These are phyloP conservation scores for Rhizopogon salebrosus DNA, from an alignment of 768 basidiomycete genomes.

Conservation along the genomic window DNA sequence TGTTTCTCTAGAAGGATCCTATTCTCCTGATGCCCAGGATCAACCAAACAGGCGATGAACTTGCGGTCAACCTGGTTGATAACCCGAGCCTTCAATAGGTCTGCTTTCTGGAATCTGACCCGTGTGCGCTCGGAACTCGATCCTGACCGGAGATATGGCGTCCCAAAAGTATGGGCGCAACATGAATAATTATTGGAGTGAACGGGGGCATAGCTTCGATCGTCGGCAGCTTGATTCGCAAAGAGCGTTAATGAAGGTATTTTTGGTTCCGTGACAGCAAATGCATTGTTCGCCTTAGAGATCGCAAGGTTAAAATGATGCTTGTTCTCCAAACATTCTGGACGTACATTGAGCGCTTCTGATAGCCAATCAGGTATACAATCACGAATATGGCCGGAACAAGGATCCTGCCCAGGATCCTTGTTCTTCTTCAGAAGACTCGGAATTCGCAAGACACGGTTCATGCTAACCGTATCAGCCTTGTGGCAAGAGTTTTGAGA, in stretches of 20 bases:
- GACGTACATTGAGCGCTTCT: conserved; percentile 50
- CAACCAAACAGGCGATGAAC: conserved; percentile 75
- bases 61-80: conserved; percentile 88
- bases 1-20: conserved; percentile 9
- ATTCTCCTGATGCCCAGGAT: conserved; percentile 15
- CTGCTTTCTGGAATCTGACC: conserved; percentile 42
- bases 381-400: conserved; percentile 7
- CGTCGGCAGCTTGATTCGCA: conserved; percentile 8
- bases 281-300: conserved; percentile 51
- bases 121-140: conserved; percentile 16
- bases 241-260: conserved; percentile 34
- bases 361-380: conserved; percentile 59
- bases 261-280: conserved; percentile 40
- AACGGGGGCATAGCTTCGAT: conserved; percentile 2
- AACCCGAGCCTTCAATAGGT: conserved; percentile 53
- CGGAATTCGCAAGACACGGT: conserved; percentile 12
- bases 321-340: conserved; percentile 7
- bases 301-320: conserved; percentile 7
- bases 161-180: conserved; percentile 11
- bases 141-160: conserved; percentile 8
- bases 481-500: conserved; percentile 18
- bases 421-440: conserved; percentile 4
- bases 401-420: not conserved
- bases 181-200: conserved; percentile 6
- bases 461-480: conserved; percentile 2